Conservation (phyloP, 2,329 filamentous ascomycete species). For the Penicillium sp. region DNA sequence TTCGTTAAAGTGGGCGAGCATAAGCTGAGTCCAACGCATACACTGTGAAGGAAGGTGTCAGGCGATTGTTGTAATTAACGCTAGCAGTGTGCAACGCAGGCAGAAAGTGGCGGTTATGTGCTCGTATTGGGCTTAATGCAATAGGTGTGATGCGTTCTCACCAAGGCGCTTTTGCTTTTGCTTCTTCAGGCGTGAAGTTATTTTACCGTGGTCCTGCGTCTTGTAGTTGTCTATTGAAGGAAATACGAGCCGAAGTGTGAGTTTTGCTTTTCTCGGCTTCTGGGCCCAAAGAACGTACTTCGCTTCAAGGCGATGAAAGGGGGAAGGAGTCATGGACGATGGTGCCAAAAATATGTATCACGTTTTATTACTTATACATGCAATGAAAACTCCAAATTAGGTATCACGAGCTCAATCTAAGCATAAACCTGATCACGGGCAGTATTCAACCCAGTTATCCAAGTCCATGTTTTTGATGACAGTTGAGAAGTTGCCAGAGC, state of each 20-base stretch:
- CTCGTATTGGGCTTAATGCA: background rate
- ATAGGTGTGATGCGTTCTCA: background rate
- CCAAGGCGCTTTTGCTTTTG: background rate
- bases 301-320: background rate
- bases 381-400: background rate
- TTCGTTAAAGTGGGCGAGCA: background rate
- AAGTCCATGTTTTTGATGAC: slow-evolving; percentile 58
- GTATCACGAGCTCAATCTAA: background rate
- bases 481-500: slow-evolving; percentile 50
- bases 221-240: background rate
- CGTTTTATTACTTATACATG: slow-evolving; percentile 6
- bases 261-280: background rate
- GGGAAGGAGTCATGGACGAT: background rate
- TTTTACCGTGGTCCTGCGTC: background rate
- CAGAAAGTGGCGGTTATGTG: background rate
- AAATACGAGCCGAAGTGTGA: background rate
- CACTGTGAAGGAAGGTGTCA: background rate
- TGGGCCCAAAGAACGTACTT: background rate
- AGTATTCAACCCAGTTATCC: slow-evolving; percentile 55
- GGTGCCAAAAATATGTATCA: background rate
- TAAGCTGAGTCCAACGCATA: background rate
- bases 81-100: background rate
- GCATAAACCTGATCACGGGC: slow-evolving; percentile 22
- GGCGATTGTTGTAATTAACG: background rate
- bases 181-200: background rate